Percentiles rank a stretch among this genome's conserved stretches.
These are phyloP conservation scores for Lasiodiplodia citricola DNA, from an alignment of 2,329 filamentous ascomycete genomes.

Conservation along the genomic window DNA sequence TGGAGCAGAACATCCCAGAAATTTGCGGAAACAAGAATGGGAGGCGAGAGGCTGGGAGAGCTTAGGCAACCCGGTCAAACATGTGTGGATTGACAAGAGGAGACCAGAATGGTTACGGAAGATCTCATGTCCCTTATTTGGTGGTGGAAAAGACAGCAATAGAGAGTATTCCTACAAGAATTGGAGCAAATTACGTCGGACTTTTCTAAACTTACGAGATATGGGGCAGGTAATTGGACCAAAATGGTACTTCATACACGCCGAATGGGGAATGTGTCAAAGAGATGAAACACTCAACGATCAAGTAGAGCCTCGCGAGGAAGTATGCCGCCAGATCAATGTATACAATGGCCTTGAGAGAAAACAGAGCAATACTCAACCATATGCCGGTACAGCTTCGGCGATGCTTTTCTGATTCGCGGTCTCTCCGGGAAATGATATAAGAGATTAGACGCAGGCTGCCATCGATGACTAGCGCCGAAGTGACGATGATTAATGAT, in stretches of 20 bases:
- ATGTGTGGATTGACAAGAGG: background rate
- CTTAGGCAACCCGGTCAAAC: background rate
- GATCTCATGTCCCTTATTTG: background rate
- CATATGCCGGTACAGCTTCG: no score
- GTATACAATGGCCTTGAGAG: background rate
- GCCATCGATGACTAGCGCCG: background rate
- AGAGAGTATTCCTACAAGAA: background rate
- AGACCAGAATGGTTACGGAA: background rate
- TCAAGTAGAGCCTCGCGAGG: constrained; percentile 27
- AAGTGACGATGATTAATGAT: background rate
- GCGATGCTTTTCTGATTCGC: no score
- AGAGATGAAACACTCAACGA: constrained; percentile 29
- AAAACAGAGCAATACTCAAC: background rate
- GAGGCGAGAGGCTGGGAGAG: background rate
- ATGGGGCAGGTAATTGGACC: constrained; percentile 29
- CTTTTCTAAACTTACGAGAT: constrained; percentile 5
- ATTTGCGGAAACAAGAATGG: background rate
- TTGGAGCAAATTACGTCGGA: no score
- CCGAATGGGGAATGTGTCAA: constrained; percentile 28
- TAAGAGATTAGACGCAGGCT: no score
- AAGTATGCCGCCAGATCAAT: constrained; percentile 13
- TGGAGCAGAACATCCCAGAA: background rate
- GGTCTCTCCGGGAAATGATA: no score
- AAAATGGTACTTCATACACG: constrained; percentile 22
- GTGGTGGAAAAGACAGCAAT: background rate